A percentile compares a stretch with the other conserved stretches of the same genome.
Conservation (phyloP, 805 yeast species). For the Wickerhamiella azymoides region DNA sequence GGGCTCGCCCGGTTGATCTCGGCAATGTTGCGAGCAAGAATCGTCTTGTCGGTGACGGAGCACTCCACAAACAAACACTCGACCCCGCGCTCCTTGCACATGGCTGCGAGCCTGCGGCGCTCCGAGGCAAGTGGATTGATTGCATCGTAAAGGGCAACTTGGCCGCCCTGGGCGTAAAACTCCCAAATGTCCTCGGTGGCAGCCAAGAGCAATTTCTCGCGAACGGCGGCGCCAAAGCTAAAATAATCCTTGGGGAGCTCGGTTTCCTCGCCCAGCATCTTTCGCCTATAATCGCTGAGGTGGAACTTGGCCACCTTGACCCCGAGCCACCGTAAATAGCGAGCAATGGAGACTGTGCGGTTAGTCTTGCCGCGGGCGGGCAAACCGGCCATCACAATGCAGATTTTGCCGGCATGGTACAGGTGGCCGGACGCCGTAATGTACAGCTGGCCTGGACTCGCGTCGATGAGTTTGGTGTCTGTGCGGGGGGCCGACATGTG, state of each 20-base stretch:
- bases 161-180: slow-evolving; percentile 68
- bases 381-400: slow-evolving; percentile 77
- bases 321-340: slow-evolving; percentile 92
- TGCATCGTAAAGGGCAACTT: slow-evolving; percentile 93
- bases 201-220: slow-evolving; percentile 44
- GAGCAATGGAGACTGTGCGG: slow-evolving; percentile 75
- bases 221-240: slow-evolving; percentile 41
- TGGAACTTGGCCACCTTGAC: slow-evolving; percentile 87
- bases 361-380: slow-evolving; percentile 97
- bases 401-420: slow-evolving; percentile 89
- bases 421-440: slow-evolving; percentile 84
- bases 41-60: slow-evolving; percentile 54
- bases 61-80: slow-evolving; percentile 83
- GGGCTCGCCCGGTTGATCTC: slow-evolving; percentile 74
- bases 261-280: slow-evolving; percentile 29
- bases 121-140: slow-evolving; percentile 68
- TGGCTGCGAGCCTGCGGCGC: slow-evolving; percentile 38
- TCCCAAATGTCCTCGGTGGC: slow-evolving; percentile 56
- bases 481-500: slow-evolving; percentile 8
- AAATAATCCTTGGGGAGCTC: slow-evolving; percentile 59
- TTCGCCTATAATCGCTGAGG: slow-evolving; percentile 78
- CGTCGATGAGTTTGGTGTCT: not conserved
- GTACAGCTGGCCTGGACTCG: slow-evolving; percentile 72
- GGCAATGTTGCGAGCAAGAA: slow-evolving; percentile 61
- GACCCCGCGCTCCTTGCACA: slow-evolving; percentile 44